Evolutionary conservation across 2,329 filamentous ascomycete genomes (phyloP).

Genomic region (Beauveria sp.): DNA sequence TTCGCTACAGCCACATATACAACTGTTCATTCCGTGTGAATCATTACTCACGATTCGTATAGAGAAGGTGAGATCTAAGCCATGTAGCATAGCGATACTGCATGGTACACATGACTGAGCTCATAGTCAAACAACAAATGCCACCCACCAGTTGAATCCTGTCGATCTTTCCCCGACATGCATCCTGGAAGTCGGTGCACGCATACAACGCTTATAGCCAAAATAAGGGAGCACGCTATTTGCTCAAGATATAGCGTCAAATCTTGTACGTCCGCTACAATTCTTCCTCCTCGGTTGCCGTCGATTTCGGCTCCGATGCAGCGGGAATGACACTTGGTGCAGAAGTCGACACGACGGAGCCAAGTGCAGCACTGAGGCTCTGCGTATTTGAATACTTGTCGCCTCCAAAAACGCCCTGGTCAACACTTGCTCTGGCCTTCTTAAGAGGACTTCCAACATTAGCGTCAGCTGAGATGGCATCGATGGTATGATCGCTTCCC

Average conservation of each 20-base stretch:
- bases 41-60: constrained; percentile 5
- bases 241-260: not conserved
- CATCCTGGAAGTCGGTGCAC: not conserved
- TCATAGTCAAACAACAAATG: constrained; percentile 8
- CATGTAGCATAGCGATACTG: not conserved
- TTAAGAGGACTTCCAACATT: constrained; percentile 65
- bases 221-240: not conserved
- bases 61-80: not conserved
- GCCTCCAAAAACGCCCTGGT: constrained; percentile 19
- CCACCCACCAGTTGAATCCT: not conserved
- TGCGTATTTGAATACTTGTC: constrained; percentile 23
- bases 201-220: not conserved
- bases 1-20: constrained; percentile 2
- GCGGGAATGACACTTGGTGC: constrained; percentile 17
- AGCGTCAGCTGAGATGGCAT: constrained; percentile 29
- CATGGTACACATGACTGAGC: constrained; percentile 6
- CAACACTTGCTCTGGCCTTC: constrained; percentile 59
- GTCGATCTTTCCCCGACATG: not conserved
- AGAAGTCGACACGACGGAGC: constrained; percentile 21
- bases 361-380: constrained; percentile 29
- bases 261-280: constrained; percentile 22
- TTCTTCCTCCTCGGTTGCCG: constrained; percentile 30
- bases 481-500: constrained; percentile 19
- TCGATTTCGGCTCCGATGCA: constrained; percentile 16
- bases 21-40: constrained; percentile 2